Evolutionary conservation across 2,329 filamentous ascomycete genomes (phyloP), one percentile per base, ranked within the genome.

Genomic region (Fusarium pininemorale): DNA sequence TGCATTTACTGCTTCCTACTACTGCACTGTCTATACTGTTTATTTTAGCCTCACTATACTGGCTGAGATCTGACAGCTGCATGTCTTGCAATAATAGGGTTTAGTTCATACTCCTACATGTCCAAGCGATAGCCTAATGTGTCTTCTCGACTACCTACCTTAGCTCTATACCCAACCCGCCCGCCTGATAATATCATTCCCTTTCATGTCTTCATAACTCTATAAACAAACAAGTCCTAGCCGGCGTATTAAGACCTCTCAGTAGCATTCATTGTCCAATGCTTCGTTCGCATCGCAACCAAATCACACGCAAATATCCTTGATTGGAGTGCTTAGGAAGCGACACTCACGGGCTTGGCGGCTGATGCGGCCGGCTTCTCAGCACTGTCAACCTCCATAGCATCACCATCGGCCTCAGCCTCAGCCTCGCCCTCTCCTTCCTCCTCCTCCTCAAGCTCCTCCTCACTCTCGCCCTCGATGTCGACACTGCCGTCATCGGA

Each of bases 401-500:
- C 84, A 66, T 84, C 86, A 55, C 83, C 83, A n/a, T 57, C 79
- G 16, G 63, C 80, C 54, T 82, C 80, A 26, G 62, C 82, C 69
- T 83, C 84, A 37, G 62, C 82, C 69, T 83, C 84, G 22, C 62
- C 83, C 30, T 73, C 85, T 82, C 91, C 88, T 20, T 92, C 91
- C 66, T 91, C 88, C 20, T 92, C 91, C 67, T 92, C 91, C 60
- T 91, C 90, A 30, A 94, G 90, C 70, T 91, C 91, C 38, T 92
- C 92, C 75, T 91, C 91, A 77, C 91, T 94, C 82, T 95, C 93
- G 63, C 90, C 91, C 79, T 94, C 93, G 51, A 95, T 90, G 80
- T 95, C 93, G 80, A 95, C 93, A 78, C 91, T 94, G 74, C 91
- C 93, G 67, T 91, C 92, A 69, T 95, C 93, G 22, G 91, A 93